Evolutionary conservation across 768 basidiomycete genomes (phyloP).

Genomic region (Agaricus sinodeliciosus): DNA sequence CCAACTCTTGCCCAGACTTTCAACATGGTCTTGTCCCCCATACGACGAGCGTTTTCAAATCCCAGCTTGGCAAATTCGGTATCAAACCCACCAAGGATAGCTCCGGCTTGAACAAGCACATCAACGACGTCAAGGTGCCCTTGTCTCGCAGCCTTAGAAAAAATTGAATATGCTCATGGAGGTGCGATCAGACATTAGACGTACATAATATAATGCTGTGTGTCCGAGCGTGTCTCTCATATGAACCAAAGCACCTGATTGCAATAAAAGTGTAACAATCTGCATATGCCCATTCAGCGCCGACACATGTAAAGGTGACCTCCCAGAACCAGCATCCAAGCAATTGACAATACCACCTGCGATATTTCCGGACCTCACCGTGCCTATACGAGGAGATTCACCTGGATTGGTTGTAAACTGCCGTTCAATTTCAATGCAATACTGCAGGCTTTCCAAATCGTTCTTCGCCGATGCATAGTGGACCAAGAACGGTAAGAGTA

Average conservation of each 20-base stretch:
- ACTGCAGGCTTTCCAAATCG: constrained; percentile 54
- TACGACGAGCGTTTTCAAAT: constrained; percentile 24
- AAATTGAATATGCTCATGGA: neutral
- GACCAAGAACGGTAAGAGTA: constrained; percentile 69
- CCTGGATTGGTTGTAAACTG: constrained; percentile 18
- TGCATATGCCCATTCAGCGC: constrained; percentile 56
- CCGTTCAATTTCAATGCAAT: constrained; percentile 41
- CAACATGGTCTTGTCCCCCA: constrained; percentile 37
- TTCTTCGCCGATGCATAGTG: constrained; percentile 73
- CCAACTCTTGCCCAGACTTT: constrained; percentile 56
- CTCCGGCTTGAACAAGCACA: constrained; percentile 64
- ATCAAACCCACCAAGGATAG: constrained; percentile 65
- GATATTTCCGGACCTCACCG: constrained; percentile 29
- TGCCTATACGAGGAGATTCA: neutral
- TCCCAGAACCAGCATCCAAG: constrained; percentile 61
- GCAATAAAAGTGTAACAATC: constrained; percentile 45
- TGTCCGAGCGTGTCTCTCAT: constrained; percentile 75
- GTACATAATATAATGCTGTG: constrained; percentile 77
- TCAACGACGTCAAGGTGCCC: constrained; percentile 57
- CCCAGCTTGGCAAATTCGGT: constrained; percentile 51
- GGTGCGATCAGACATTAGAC: constrained; percentile 16
- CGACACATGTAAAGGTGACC: constrained; percentile 75
- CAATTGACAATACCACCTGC: constrained; percentile 71
- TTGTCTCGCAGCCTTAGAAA: constrained; percentile 64
- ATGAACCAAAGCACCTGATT: constrained; percentile 77